Conservation (phyloP, 176 grass and related monocot species). For the Elymus sibiricus region DNA sequence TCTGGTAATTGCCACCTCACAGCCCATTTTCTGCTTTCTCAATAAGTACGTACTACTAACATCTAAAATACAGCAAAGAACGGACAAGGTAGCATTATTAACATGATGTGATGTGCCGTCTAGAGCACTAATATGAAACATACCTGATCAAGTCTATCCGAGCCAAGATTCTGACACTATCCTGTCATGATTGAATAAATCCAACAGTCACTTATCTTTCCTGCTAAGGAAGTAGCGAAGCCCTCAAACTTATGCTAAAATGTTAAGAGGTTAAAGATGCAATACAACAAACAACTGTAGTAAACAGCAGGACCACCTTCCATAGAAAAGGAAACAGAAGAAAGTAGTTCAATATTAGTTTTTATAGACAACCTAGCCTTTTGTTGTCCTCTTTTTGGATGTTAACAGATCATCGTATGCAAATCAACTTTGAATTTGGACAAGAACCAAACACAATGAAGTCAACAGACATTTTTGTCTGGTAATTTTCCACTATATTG, state of each 20-base stretch:
- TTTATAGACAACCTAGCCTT: constrained; percentile 10
- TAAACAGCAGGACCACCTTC: neutral
- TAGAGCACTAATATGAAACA: neutral
- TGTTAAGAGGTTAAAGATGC: constrained; percentile 3
- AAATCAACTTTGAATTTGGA: constrained; percentile 18
- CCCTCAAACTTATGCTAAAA: neutral
- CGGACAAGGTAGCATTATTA: neutral
- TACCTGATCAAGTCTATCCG: constrained; percentile 16
- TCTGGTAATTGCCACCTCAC: constrained; percentile 2
- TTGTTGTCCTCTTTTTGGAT: neutral
- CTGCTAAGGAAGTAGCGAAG: neutral
- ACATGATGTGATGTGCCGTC: neutral
- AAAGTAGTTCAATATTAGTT: neutral
- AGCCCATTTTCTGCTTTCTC: neutral
- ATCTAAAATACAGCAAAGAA: neutral
- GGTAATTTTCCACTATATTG: neutral
- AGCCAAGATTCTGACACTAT: neutral
- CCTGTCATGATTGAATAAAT: neutral
- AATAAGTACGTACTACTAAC: neutral
- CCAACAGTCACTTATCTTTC: neutral
- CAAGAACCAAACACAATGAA: constrained; percentile 17
- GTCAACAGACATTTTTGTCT: neutral
- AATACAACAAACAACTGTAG: neutral
- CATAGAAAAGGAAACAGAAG: neutral
- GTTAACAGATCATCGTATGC: constrained; percentile 8